A percentile compares a stretch with the other conserved stretches of the same genome.
Evolutionary conservation across 495 filamentous ascomycete genomes (phyloP).

Genomic region (Penicillium ucsense): DNA sequence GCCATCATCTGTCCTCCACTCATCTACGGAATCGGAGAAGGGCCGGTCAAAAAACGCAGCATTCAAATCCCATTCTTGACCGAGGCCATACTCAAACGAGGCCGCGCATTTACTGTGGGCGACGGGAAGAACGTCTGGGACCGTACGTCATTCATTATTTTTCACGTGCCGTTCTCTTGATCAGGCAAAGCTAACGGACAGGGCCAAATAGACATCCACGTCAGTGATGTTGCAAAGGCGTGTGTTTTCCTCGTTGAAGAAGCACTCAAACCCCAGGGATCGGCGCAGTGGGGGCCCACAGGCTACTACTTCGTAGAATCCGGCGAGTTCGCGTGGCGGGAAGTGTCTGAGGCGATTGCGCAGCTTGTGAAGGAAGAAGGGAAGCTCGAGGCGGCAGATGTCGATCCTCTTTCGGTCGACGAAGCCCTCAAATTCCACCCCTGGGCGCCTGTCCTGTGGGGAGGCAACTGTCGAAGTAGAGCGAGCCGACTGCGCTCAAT

Average conservation of each 20-base stretch:
- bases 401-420: background rate
- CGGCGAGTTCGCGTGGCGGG: background rate
- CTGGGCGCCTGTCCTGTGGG: too few relatives aligned
- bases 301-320: background rate
- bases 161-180: too few relatives aligned
- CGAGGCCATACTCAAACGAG: background rate
- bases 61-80: background rate
- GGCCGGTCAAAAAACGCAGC: background rate
- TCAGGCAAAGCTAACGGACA: too few relatives aligned
- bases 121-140: background rate
- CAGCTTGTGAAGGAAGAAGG: background rate
- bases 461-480: too few relatives aligned
- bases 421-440: background rate
- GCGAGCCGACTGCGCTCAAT: too few relatives aligned
- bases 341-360: background rate
- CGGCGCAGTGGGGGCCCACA: background rate
- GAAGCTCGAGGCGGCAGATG: background rate
- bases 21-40: background rate
- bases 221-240: background rate
- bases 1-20: background rate
- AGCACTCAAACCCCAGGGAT: background rate
- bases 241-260: background rate
- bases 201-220: background rate
- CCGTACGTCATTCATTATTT: too few relatives aligned
- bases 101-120: background rate